These are phyloP conservation scores for Parmales sp. DNA, from an alignment of 108 stramenopile species.

Conservation along the genomic window DNA sequence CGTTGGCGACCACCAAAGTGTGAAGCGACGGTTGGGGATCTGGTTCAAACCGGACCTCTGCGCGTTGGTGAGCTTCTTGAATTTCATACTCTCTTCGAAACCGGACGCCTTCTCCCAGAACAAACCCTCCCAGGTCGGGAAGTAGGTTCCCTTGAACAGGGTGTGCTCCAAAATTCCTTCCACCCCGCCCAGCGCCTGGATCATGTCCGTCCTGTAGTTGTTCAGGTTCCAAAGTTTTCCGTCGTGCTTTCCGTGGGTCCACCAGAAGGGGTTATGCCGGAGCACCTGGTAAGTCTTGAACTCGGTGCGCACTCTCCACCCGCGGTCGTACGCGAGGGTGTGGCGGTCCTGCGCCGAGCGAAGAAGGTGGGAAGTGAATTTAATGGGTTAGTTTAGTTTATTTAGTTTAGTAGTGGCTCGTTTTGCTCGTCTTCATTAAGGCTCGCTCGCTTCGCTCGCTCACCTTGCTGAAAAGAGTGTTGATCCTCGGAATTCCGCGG, in stretches of 20 bases:
- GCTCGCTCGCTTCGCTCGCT: no score
- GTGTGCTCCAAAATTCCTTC: constrained; percentile 99
- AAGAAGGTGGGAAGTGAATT: no score
- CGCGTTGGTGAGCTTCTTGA: constrained; percentile 97
- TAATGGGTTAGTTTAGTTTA: no score
- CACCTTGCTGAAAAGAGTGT: constrained; percentile 95
- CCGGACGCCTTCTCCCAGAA: constrained; percentile 99
- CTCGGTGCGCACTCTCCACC: constrained; percentile 95
- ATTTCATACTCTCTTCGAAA: constrained; percentile 71
- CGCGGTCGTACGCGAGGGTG: constrained; percentile 91
- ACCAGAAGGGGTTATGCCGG: constrained; percentile 94
- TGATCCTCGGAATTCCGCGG: constrained; percentile 97
- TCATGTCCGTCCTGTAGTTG: constrained; percentile 98
- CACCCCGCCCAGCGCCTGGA: constrained; percentile 96
- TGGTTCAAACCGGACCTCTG: constrained; percentile 97
- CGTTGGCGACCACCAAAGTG: constrained; percentile 98
- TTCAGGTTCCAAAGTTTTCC: constrained; percentile 99
- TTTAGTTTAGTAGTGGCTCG: no score
- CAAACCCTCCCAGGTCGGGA: constrained; percentile 99
- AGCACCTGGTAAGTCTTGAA: constrained; percentile 96
- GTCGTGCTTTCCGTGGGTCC: constrained; percentile 98
- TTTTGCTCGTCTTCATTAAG: no score
- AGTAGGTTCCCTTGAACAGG: constrained; percentile 97
- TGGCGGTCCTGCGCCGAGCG: no score
- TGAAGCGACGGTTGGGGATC: constrained; percentile 99